These are phyloP conservation scores for Phoma sp. DNA, from an alignment of 2,329 filamentous ascomycete species.

Conservation along the genomic window DNA sequence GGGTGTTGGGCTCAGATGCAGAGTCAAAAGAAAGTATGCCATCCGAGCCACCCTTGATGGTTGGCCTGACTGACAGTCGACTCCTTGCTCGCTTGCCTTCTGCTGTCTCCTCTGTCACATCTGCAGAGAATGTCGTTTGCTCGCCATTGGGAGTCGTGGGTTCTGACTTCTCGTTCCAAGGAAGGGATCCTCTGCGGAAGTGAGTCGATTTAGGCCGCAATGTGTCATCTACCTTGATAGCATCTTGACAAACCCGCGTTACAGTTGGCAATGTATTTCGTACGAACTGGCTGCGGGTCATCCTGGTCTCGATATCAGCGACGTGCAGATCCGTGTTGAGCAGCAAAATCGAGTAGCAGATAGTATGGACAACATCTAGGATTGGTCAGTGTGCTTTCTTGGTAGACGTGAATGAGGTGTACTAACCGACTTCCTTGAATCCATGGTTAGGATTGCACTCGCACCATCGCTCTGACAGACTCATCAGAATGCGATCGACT, in stretches of 20 bases:
- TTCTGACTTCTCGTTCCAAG: conserved; percentile 47
- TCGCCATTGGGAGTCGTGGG: conserved; percentile 43
- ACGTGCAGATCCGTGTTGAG: conserved; percentile 96
- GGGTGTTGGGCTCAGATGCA: conserved; percentile 68
- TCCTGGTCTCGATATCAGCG: conserved; percentile 94
- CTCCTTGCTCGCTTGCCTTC: conserved; percentile 50
- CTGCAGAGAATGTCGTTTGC: conserved; percentile 34
- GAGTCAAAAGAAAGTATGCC: conserved; percentile 46
- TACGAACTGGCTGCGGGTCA: conserved; percentile 93
- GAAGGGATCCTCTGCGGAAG: conserved; percentile 43
- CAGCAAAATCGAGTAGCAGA: conserved; percentile 93
- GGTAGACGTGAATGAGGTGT: too few species aligned
- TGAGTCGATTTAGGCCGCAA: conserved; percentile 45
- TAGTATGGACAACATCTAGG: conserved; percentile 91
- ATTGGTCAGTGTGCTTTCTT: conserved; percentile 38
- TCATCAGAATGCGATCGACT: conserved; percentile 90
- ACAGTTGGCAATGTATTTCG: conserved; percentile 96
- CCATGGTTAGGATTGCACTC: conserved; percentile 91
- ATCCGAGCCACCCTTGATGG: conserved; percentile 46
- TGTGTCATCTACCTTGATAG: conserved; percentile 56
- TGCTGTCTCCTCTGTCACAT: conserved; percentile 41
- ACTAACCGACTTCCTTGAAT: conserved; percentile 84
- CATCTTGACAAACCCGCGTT: conserved; percentile 75
- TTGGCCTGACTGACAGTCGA: conserved; percentile 54
- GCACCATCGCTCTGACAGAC: conserved; percentile 90